These are phyloP conservation scores for Boletus tomentosulus DNA, from an alignment of 768 basidiomycete species.

Conservation along the genomic window DNA sequence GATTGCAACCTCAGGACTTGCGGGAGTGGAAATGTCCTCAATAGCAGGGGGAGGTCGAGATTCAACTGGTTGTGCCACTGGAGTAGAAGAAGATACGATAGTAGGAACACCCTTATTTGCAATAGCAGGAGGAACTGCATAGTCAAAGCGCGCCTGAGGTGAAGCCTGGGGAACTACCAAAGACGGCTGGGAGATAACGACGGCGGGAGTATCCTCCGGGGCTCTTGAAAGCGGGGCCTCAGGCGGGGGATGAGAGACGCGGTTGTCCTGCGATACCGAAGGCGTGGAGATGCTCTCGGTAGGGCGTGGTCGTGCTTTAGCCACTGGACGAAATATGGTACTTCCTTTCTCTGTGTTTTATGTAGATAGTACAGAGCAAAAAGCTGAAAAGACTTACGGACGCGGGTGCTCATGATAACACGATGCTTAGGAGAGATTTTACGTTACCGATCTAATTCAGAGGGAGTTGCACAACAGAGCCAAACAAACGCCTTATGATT, in stretches of 20 bases:
- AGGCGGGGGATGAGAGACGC: slow-evolving; percentile 4
- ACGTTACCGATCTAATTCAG: slow-evolving; percentile 1
- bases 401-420: slow-evolving; percentile 40
- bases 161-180: slow-evolving; percentile 6
- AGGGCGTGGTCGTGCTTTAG: slow-evolving; percentile 49
- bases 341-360: slow-evolving; percentile 59
- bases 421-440: slow-evolving; percentile 3
- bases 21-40: neutral
- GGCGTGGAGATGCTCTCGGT: slow-evolving; percentile 18
- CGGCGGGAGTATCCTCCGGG: neutral
- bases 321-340: slow-evolving; percentile 65
- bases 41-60: neutral
- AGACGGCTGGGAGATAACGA: slow-evolving; percentile 2
- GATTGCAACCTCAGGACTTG: slow-evolving; percentile 7
- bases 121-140: neutral
- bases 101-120: slow-evolving; percentile 15
- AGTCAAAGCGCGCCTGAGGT: slow-evolving; percentile 2
- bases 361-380: slow-evolving; percentile 1
- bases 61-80: slow-evolving; percentile 1
- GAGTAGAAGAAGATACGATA: slow-evolving; percentile 15
- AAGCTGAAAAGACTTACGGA: slow-evolving; percentile 50
- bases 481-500: slow-evolving; percentile 29
- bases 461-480: slow-evolving; percentile 17
- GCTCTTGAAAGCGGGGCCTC: slow-evolving; percentile 2
- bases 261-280: slow-evolving; percentile 13